Percentiles rank a stretch among this genome's conserved stretches.
phyloP scores from a whole-genome alignment of 768 basidiomycete genomes.

The Collybia sp. region DNA sequence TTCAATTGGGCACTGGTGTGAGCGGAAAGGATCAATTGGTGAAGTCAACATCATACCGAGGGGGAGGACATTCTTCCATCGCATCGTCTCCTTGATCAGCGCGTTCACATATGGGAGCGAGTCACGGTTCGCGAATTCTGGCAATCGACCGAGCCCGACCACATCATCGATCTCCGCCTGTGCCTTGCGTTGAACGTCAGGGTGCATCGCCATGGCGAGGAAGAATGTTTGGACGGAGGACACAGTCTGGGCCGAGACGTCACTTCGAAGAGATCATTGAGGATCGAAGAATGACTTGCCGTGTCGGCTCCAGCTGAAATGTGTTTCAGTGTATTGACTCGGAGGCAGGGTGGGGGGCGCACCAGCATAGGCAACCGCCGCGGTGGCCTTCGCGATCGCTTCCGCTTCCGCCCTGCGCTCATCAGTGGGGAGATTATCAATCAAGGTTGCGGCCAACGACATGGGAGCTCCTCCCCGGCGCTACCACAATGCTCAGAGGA shows the following conservation, averaged over 20 bases:
- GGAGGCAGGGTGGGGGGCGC: background rate
- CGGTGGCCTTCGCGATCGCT: constrained; percentile 4
- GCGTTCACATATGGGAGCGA: constrained; percentile 32
- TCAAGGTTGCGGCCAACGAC: constrained; percentile 1
- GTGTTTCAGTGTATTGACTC: background rate
- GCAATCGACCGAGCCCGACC: constrained; percentile 30
- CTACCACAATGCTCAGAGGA: background rate
- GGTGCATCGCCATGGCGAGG: constrained; percentile 31
- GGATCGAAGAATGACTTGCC: background rate
- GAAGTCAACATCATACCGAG: background rate
- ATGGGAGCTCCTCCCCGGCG: background rate
- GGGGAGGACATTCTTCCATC: background rate
- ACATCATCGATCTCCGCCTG: constrained; percentile 34
- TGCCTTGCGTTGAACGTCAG: constrained; percentile 29
- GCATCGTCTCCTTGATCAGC: constrained; percentile 27
- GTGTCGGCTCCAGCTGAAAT: constrained; percentile 6
- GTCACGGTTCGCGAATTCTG: constrained; percentile 28
- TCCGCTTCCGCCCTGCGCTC: constrained; percentile 3
- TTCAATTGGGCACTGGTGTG: too few relatives aligned
- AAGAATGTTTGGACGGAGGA: constrained; percentile 29
- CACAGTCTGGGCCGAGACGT: constrained; percentile 30
- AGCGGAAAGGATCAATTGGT: background rate
- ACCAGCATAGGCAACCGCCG: constrained; percentile 7
- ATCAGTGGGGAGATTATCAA: constrained; percentile 1
- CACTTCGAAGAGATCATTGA: constrained; percentile 4